Evolutionary conservation across 1,284 basidiomycete genomes (phyloP).

Genomic region (Cystobasidium pallidum): DNA sequence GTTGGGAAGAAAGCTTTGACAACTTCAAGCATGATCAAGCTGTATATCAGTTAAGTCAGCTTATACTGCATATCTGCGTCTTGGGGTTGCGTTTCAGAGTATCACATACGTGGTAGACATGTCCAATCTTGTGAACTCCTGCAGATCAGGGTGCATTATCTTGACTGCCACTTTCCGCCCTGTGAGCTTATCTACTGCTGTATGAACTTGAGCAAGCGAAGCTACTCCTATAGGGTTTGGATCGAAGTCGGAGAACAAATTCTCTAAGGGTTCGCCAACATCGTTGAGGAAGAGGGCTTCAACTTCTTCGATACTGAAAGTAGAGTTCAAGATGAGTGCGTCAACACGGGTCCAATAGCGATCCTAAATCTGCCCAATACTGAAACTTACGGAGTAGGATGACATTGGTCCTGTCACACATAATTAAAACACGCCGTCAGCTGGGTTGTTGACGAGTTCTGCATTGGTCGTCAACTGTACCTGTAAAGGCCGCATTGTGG

Average conservation of each 20-base stretch:
- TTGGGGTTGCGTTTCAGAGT: too few species aligned
- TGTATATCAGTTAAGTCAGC: background rate
- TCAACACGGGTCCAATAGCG: too few species aligned
- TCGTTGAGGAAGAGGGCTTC: slow-evolving; percentile 72
- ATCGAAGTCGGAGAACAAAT: slow-evolving; percentile 74
- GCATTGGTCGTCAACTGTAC: slow-evolving; percentile 64
- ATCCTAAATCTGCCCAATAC: background rate
- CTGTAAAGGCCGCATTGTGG: slow-evolving; percentile 70
- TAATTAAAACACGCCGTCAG: too few species aligned
- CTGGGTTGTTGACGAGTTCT: slow-evolving; percentile 47
- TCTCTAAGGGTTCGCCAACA: slow-evolving; percentile 61
- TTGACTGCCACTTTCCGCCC: slow-evolving; percentile 88
- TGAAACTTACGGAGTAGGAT: slow-evolving; percentile 64
- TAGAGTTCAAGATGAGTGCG: too few species aligned
- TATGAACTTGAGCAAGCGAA: slow-evolving; percentile 90
- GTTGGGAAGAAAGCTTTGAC: slow-evolving; percentile 80
- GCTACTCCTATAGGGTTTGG: slow-evolving; percentile 91
- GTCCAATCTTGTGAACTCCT: slow-evolving; percentile 91
- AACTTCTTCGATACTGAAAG: slow-evolving; percentile 63
- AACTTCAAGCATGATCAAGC: slow-evolving; percentile 63
- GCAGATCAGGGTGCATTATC: slow-evolving; percentile 92
- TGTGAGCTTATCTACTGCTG: slow-evolving; percentile 71
- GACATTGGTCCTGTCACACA: slow-evolving; percentile 63
- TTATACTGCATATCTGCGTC: too few species aligned
- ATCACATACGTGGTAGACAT: slow-evolving; percentile 60